These are phyloP conservation scores for Eucalyptus marginata DNA, from an alignment of 345 rosid species.

Conservation along the genomic window DNA sequence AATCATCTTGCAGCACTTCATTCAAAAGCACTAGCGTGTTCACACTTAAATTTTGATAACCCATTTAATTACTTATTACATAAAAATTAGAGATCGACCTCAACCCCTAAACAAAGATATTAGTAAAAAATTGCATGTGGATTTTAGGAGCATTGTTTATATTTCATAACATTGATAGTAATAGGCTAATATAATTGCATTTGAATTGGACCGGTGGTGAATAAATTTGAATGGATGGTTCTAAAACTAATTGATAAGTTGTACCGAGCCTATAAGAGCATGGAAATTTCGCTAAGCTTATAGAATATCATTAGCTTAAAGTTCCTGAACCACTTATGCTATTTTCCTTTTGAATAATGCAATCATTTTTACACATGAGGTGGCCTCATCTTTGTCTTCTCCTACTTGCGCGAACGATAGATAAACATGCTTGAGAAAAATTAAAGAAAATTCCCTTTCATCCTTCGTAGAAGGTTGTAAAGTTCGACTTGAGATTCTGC, in stretches of 20 bases:
- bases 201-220: neutral
- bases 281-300: no score
- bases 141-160: neutral
- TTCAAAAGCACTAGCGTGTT: neutral
- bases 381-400: neutral
- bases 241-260: no score
- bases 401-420: neutral
- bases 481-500: neutral
- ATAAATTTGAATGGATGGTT: neutral
- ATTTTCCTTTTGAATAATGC: neutral
- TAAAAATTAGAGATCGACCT: neutral
- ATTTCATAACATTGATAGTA: neutral
- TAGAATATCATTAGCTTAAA: no score
- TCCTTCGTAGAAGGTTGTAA: neutral
- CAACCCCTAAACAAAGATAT: neutral
- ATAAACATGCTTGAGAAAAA: neutral
- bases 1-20: neutral
- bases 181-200: neutral
- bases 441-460: neutral
- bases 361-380: no score
- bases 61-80: no score
- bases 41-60: no score
- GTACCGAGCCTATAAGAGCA: no score
- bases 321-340: fast-evolving
- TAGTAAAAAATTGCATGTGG: neutral